Evolutionary conservation across 257 asterid species (phyloP), one percentile per base, ranked within the genome.

Genomic region (Knoxia roxburghii): DNA sequence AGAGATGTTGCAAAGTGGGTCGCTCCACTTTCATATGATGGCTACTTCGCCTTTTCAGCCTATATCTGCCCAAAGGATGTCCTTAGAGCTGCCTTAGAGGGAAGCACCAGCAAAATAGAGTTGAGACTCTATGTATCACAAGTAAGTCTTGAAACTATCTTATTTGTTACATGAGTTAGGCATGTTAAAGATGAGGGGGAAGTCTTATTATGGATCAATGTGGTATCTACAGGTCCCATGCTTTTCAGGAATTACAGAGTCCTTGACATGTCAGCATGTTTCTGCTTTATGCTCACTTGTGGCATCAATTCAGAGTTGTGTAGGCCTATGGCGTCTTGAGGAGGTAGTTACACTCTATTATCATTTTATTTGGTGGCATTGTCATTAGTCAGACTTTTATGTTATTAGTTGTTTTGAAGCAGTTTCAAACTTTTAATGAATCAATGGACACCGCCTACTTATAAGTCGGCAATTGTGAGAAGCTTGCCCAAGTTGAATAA

Each of bases 281-380:
- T 76, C 94, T 72, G 91, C 91, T 43, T 50, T 88, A 72, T 85
- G 94, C 83, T 81, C 88, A 45, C 84, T 91, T 24, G 83, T 91
- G 74, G 89, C 91, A 69, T 86, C 91, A 45, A 82, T 90, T 71
- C 89, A 79, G 83, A 85, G 96, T 78, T 75, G 71, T 79, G 75
- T 81, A 67, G 97, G 97, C 56, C 84, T 91, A 52, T 88, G 97
- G 97, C 91, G 96, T 72, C 86, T 91, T 79, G 82, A 86, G 72
- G 96, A 91, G 93, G 96, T 90, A 85, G 64, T 57, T 74, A 13
- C 58, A 54, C 62, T 26, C 7, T 5, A 24, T 23, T 68, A 5
- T 56, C 56, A 40, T 27, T 61, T 50, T 45, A 7, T 59, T 21
- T 24, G 46, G 50, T 52, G 14, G 50, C 62, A 32, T 26, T 21